A percentile compares a stretch with the other conserved stretches of the same genome.
Evolutionary conservation across 768 basidiomycete species (phyloP).

Genomic region (Trametes villosa): DNA sequence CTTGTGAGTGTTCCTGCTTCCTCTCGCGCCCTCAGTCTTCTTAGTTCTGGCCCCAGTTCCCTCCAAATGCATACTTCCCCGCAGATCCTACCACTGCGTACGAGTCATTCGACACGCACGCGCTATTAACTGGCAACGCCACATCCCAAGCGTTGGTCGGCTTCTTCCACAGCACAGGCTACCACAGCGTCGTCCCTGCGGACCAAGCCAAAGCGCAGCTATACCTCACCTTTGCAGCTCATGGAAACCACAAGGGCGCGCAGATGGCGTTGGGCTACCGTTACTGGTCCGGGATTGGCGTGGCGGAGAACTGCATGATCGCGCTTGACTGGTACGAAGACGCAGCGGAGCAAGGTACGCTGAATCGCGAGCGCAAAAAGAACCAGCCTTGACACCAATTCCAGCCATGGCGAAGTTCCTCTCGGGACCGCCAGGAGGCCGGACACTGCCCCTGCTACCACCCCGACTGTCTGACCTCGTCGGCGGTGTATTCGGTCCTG

Average conservation of each 20-base stretch:
- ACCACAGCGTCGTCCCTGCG: conserved; percentile 60
- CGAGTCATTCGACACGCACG: conserved; percentile 65
- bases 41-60: conserved; percentile 52
- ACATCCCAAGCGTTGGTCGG: conserved; percentile 85
- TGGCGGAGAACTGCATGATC: conserved; percentile 80
- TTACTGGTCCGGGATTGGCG: conserved; percentile 95
- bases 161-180: conserved; percentile 91
- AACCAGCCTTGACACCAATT: neutral
- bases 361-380: no score
- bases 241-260: conserved; percentile 83
- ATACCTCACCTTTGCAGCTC: conserved; percentile 93
- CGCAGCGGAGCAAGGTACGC: conserved; percentile 82
- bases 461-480: conserved; percentile 86
- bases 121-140: conserved; percentile 75
- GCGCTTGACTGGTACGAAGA: conserved; percentile 89
- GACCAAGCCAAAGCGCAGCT: conserved; percentile 85
- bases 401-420: conserved; percentile 80
- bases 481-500: conserved; percentile 94
- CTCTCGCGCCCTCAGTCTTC: neutral
- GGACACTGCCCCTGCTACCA: conserved; percentile 79
- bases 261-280: conserved; percentile 94
- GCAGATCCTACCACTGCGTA: conserved; percentile 66
- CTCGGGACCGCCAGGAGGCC: conserved; percentile 90
- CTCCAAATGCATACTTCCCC: conserved; percentile 68
- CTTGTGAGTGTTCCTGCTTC: conserved; percentile 50